Base-by-base conservation (phyloP, 805 yeast species). In the Helenozyma rhizophorensis region DNA sequence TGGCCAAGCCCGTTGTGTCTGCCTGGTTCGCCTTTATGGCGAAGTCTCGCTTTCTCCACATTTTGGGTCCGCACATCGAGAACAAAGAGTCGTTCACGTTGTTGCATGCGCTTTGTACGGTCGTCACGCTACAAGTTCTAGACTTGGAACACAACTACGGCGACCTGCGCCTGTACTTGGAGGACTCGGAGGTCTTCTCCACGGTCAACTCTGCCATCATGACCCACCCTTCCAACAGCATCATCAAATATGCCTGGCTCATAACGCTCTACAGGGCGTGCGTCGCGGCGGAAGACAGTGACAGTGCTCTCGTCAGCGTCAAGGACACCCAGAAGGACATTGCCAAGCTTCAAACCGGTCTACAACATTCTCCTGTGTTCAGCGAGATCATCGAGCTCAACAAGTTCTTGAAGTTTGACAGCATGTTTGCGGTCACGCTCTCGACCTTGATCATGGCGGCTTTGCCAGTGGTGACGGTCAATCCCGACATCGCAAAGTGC, bases 201-300 rank as follows among this genome's bases (percentile, higher is more conserved):
- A 31, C 50, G n/a, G 58, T 78, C 16, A 69, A 76, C 34, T 51
- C 56, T 1, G 45, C 59, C 4, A 51, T 79, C 12, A 34, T 58
- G 4, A 48, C 56, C 8, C 11, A 27, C 14, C 23, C 28, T 17
- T 47, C 69, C 1, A 73, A 74, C 39, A 59, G 83, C 2, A 52
- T 81, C 9, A 59, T 79, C 1, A 52, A 76, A 27, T 82, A 80
- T 48, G 70, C 76, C 14, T 83, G 90, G 90, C 72, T 84, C 19
- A 72, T 80, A 10, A 53, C 78, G 9, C 50, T 78, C 9, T 74
- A 75, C 43, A 60, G 80, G 14, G 76, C 78, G 39, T 62, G 65
- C 6, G 59, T 68, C 14, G 47, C 72, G 3, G 46, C 72, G n/a
- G 23, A 34, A 7, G 14, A 29, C 58, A 66, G 18, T 50, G 26